These are phyloP conservation scores for Phytophthora sansomeana DNA, from an alignment of 352 stramenopile species.

Conservation along the genomic window DNA sequence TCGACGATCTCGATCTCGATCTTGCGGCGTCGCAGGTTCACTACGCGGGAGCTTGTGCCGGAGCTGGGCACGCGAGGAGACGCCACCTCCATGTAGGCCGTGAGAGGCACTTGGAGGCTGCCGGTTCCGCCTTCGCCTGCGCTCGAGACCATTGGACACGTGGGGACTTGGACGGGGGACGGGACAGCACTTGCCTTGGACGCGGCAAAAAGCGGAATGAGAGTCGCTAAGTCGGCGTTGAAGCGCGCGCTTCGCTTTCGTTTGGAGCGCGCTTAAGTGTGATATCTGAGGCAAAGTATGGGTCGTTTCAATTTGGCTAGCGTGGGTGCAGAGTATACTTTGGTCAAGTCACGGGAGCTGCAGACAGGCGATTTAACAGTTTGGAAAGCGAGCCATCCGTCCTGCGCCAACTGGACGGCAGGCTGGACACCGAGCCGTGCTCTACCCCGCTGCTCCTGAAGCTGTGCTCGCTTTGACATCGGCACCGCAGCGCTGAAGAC, in stretches of 20 bases:
- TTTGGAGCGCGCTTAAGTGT: conserved; percentile 23
- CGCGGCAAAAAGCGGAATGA: conserved; percentile 28
- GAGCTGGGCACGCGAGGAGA: conserved; percentile 27
- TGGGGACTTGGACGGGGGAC: conserved; percentile 10
- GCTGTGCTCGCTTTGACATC: not conserved
- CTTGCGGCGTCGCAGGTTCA: conserved; percentile 49
- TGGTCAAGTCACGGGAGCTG: conserved; percentile 5
- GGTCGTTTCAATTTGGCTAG: conserved; percentile 14
- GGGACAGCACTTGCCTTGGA: conserved; percentile 14
- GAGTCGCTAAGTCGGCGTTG: not conserved
- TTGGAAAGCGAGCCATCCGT: conserved; percentile 13
- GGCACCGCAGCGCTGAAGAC: not conserved
- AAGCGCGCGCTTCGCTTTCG: conserved; percentile 4
- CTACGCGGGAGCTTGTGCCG: conserved; percentile 19
- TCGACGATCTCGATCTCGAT: conserved; percentile 61
- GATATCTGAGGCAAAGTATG: conserved; percentile 14
- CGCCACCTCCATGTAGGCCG: conserved; percentile 35
- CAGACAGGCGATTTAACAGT: conserved; percentile 15
- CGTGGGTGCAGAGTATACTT: not conserved
- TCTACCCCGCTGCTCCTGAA: not conserved
- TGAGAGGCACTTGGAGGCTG: conserved; percentile 25
- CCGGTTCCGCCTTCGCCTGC: conserved; percentile 24
- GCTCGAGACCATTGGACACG: conserved; percentile 20
- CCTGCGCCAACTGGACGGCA: conserved; percentile 5
- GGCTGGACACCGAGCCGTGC: too few relatives aligned